A percentile compares a stretch with the other conserved stretches of the same genome.
These are phyloP conservation scores for Colletotrichum chrysophilum DNA, from an alignment of 2,329 filamentous ascomycete genomes.

Conservation along the genomic window DNA sequence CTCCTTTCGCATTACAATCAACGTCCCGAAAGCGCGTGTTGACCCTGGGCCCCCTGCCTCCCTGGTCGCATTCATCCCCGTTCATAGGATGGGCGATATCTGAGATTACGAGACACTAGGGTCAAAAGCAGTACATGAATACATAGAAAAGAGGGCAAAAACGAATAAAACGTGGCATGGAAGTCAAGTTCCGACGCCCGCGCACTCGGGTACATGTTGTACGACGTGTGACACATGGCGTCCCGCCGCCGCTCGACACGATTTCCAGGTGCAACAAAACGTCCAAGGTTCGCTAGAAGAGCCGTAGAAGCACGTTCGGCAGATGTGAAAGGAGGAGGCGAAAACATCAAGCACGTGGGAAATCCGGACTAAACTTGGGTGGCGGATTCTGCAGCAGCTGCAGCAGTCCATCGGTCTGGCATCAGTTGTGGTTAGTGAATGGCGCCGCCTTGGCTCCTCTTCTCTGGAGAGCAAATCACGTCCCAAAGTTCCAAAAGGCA, in stretches of 20 bases:
- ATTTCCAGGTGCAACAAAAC: not conserved
- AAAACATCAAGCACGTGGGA: not conserved
- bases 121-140: not conserved
- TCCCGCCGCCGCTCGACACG: not conserved
- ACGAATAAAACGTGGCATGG: not conserved
- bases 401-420: not conserved
- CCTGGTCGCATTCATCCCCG: not conserved
- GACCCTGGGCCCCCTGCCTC: not conserved
- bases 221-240: not conserved
- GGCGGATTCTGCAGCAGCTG: not conserved
- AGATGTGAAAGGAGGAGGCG: not conserved
- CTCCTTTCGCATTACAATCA: not conserved
- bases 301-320: slow-evolving; percentile 8
- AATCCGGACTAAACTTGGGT: not conserved
- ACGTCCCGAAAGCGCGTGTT: not conserved
- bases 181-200: not conserved
- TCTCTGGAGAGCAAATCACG: not conserved
- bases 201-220: not conserved
- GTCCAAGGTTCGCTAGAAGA: not conserved
- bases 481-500: not conserved
- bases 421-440: not conserved
- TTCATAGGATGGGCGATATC: not conserved
- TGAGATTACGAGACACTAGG: not conserved
- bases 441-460: not conserved
- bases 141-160: not conserved